These are phyloP conservation scores for Acanthamoeba healyi DNA, from an alignment of 208 protist genomes.

Conservation along the genomic window DNA sequence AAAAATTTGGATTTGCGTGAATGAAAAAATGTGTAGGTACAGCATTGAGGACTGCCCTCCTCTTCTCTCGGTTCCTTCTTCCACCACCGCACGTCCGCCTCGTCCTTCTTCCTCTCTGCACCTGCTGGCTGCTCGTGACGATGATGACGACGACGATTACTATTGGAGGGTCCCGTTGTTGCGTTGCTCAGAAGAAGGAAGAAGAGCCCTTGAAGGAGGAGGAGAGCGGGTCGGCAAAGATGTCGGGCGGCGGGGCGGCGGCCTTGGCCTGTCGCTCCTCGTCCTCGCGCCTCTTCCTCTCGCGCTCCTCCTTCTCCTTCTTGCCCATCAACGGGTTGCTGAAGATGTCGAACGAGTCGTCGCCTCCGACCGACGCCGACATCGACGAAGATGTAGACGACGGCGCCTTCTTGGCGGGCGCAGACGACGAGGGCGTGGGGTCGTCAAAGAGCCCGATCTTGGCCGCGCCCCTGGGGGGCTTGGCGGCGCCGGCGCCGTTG, in stretches of 20 bases:
- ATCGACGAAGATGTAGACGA: too few species aligned
- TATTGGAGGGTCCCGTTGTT: too few species aligned
- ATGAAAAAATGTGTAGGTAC: too few species aligned
- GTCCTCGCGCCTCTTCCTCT: slow-evolving; percentile 13
- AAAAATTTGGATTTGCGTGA: too few species aligned
- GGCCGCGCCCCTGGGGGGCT: neutral
- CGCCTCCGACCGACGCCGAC: neutral
- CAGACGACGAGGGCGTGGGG: neutral
- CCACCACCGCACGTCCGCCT: too few species aligned
- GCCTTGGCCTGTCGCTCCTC: slow-evolving; percentile 50
- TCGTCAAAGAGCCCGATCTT: slow-evolving; percentile 42
- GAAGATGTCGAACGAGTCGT: slow-evolving; percentile 29
- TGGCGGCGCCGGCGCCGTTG: neutral
- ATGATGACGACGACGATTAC: too few species aligned
- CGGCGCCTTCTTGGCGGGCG: neutral
- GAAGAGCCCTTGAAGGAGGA: too few species aligned
- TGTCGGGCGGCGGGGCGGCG: slow-evolving; percentile 22
- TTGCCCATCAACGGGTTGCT: slow-evolving; percentile 58
- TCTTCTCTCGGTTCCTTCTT: too few species aligned
- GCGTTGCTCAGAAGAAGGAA: slow-evolving; percentile 6
- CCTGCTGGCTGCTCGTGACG: too few species aligned
- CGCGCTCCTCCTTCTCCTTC: slow-evolving; percentile 25
- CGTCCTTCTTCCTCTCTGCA: too few species aligned
- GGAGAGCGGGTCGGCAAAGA: slow-evolving; percentile 24
- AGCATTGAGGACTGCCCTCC: too few species aligned